Conservation (phyloP, 257 asterid species). For the Solanum peruvianum region DNA sequence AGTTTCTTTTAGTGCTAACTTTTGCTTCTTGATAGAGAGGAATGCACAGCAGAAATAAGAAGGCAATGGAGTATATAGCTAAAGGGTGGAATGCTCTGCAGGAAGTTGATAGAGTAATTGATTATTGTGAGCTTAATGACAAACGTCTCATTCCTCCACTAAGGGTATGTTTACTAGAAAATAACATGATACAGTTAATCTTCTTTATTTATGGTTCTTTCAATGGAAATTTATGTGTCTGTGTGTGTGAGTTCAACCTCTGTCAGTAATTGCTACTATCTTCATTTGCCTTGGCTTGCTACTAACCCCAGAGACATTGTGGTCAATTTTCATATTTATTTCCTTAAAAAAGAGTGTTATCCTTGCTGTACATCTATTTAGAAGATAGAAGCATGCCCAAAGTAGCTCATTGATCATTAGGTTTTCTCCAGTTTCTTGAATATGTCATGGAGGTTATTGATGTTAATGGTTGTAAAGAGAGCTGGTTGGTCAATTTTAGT, state of each 20-base stretch:
- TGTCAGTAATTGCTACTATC: neutral
- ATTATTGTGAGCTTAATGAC: conserved; percentile 71
- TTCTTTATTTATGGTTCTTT: neutral
- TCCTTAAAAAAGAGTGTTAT: neutral
- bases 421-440: neutral
- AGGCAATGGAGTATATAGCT: conserved; percentile 81
- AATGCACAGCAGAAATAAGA: conserved; percentile 79
- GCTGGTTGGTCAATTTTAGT: neutral
- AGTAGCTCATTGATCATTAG: neutral
- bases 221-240: neutral
- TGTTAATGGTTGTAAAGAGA: neutral
- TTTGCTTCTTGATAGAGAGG: conserved; percentile 34
- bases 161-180: conserved; percentile 30
- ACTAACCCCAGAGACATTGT: neutral
- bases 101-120: conserved; percentile 93
- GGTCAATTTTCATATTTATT: neutral
- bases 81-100: conserved; percentile 77
- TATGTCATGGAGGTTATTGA: neutral
- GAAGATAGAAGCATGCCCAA: neutral
- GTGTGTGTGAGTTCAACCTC: neutral
- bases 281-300: neutral
- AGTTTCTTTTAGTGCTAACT: neutral
- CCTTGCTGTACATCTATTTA: neutral
- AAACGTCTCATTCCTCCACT: conserved; percentile 72
- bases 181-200: neutral